Base-by-base conservation (phyloP, 805 yeast genomes). In the Pichia heedii region DNA sequence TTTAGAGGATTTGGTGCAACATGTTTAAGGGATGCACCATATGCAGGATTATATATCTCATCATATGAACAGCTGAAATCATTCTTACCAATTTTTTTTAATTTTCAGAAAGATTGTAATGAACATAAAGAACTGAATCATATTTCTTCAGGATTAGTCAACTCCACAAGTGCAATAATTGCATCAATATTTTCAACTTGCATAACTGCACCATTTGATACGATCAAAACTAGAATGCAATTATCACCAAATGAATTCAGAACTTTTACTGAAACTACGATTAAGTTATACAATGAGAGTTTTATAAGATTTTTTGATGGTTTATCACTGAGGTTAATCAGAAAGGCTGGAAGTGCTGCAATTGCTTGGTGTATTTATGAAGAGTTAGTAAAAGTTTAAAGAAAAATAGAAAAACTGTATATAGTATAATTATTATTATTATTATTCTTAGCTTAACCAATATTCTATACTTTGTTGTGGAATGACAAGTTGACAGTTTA, bases 311-410 rank as follows among this genome's bases (percentile, higher is more conserved):
- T 93, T 42, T 89, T 93, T 60, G 81, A 86, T 60, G 98, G 98
- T 0, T 65, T 93, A 26, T 74, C 86, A 34, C 69, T 93, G 52
- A 70, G 98, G 50, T 69, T 93, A 40, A 71, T 82, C 5, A 71
- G 97, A 53, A 93, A 93, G 63, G 96, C 90, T 0, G 61, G 85
- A 39, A 84, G 95, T 61, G 90, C 97, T 0, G 97, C 96, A 1
- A 87, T 93, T 48, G 88, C 96, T 40, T 93, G 98, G 98, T 86
- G 96, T 46, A 81, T 93, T 21, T 93, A 90, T 60, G 98, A 93
- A 61, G 97, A 93, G 58, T 65, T 90, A 43, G 74, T 90, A 33
- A 74, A 73, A 39, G 44, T 60, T 27, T 60, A 42, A 37, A 24
- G 12, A 10, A 24, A 12, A 7, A 22, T 19, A 15, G 13, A n/a